These are phyloP conservation scores for Penicillium sp. DNA, from an alignment of 2,329 filamentous ascomycete genomes.

Conservation along the genomic window DNA sequence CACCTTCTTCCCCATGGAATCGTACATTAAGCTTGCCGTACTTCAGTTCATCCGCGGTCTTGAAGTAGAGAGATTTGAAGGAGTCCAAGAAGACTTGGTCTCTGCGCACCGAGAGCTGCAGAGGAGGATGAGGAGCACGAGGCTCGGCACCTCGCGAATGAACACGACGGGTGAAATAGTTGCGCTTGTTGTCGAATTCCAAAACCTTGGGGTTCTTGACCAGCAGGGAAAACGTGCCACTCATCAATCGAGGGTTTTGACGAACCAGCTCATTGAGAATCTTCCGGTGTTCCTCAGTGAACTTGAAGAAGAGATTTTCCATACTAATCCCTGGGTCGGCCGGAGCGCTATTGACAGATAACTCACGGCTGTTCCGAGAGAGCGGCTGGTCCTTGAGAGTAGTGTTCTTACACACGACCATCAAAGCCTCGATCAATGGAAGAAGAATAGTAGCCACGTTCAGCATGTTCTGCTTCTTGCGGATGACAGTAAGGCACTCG, in stretches of 20 bases:
- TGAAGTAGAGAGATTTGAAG: slow-evolving; percentile 97
- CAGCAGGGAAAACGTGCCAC: slow-evolving; percentile 87
- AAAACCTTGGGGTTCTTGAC: slow-evolving; percentile 98
- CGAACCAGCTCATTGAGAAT: slow-evolving; percentile 97
- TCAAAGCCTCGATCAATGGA: slow-evolving; percentile 89
- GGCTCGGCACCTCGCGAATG: slow-evolving; percentile 67
- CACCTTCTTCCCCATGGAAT: slow-evolving; percentile 94
- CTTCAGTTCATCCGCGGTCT: slow-evolving; percentile 94
- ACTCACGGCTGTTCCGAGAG: slow-evolving; percentile 55
- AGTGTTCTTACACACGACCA: slow-evolving; percentile 99
- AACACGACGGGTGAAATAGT: slow-evolving; percentile 93
- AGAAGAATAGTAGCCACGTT: slow-evolving; percentile 94
- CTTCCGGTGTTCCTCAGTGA: slow-evolving; percentile 95
- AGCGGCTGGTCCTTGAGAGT: slow-evolving; percentile 63
- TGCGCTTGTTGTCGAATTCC: slow-evolving; percentile 99
- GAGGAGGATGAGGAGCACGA: slow-evolving; percentile 65
- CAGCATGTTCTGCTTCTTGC: slow-evolving; percentile 88
- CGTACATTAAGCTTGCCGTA: slow-evolving; percentile 97
- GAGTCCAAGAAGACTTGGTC: slow-evolving; percentile 97
- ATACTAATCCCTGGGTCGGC: slow-evolving; percentile 66
- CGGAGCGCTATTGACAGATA: slow-evolving; percentile 66
- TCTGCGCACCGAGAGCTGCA: slow-evolving; percentile 84
- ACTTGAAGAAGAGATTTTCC: slow-evolving; percentile 89
- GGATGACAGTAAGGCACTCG: slow-evolving; percentile 78
- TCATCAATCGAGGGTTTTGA: slow-evolving; percentile 97